Percentiles rank a stretch among this genome's conserved stretches.
Evolutionary conservation across 345 rosid species (phyloP).

Genomic region (Murraya koenigii): DNA sequence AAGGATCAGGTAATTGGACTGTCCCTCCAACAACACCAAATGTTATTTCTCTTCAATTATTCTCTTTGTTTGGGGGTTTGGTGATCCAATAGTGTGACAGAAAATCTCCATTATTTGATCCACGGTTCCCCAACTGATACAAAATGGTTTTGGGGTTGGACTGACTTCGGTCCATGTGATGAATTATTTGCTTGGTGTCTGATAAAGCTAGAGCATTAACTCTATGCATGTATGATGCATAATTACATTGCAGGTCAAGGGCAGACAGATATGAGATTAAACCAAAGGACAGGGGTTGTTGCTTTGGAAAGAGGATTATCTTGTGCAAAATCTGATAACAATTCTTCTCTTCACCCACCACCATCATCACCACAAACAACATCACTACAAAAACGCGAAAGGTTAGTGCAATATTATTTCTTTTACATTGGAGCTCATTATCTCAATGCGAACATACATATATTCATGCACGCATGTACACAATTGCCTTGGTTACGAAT

Average conservation of each 20-base stretch:
- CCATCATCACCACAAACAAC: constrained; percentile 15
- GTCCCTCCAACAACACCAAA: not conserved
- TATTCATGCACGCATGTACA: constrained; percentile 25
- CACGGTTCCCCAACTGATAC: constrained; percentile 23
- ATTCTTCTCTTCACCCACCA: constrained; percentile 22
- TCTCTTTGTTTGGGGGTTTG: constrained; percentile 18
- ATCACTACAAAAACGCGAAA: constrained; percentile 22
- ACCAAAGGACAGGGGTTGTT: constrained; percentile 23
- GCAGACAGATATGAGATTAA: constrained; percentile 36
- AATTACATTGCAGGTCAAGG: constrained; percentile 42
- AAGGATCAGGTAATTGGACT: constrained; percentile 61
- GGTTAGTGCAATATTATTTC: constrained; percentile 9
- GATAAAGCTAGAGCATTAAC: constrained; percentile 28
- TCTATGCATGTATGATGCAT: constrained; percentile 15
- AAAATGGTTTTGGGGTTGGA: constrained; percentile 2
- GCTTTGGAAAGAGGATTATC: constrained; percentile 30
- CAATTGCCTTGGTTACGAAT: not conserved
- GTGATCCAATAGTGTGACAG: constrained; percentile 11
- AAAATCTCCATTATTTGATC: constrained; percentile 19
- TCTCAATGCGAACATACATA: not conserved
- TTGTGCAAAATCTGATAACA: constrained; percentile 21
- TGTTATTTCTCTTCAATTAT: constrained; percentile 17
- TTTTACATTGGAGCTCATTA: not conserved
- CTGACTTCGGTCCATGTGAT: constrained; percentile 14
- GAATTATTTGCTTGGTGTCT: constrained; percentile 31